Evolutionary conservation across 2,329 filamentous ascomycete species (phyloP).

Genomic region (Dothideomycetes sp.): DNA sequence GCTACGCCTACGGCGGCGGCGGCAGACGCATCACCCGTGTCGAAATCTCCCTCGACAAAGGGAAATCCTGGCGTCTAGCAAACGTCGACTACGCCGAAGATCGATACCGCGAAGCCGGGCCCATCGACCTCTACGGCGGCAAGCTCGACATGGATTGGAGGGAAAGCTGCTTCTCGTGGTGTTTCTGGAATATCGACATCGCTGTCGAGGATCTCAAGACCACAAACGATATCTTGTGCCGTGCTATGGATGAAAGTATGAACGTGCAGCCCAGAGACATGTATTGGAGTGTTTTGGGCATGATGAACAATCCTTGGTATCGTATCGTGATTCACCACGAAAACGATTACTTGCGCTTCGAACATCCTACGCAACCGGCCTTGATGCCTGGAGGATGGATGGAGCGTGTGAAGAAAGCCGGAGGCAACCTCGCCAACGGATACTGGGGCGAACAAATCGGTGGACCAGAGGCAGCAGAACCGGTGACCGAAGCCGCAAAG

Average conservation of each 20-base stretch:
- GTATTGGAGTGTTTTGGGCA: slow-evolving; percentile 91
- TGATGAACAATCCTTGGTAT: slow-evolving; percentile 99
- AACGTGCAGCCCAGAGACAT: slow-evolving; percentile 81
- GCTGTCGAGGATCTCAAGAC: slow-evolving; percentile 50
- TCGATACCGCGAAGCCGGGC: slow-evolving; percentile 57
- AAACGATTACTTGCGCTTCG: slow-evolving; percentile 58
- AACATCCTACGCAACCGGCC: slow-evolving; percentile 79
- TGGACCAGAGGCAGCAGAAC: slow-evolving; percentile 37
- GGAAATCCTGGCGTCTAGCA: slow-evolving; percentile 68
- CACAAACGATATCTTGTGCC: slow-evolving; percentile 66
- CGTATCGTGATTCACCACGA: slow-evolving; percentile 68
- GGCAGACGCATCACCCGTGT: slow-evolving; percentile 75
- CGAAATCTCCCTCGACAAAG: slow-evolving; percentile 75
- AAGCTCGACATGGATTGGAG: slow-evolving; percentile 71
- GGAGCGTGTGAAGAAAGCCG: slow-evolving; percentile 76
- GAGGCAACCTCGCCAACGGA: slow-evolving; percentile 70
- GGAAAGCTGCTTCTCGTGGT: slow-evolving; percentile 82
- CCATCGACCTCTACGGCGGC: slow-evolving; percentile 65
- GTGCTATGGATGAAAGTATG: slow-evolving; percentile 86
- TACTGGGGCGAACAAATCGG: slow-evolving; percentile 70
- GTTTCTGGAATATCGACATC: slow-evolving; percentile 74
- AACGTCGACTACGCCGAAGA: slow-evolving; percentile 79
- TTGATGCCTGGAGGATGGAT: slow-evolving; percentile 80
- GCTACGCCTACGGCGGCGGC: slow-evolving; percentile 84
- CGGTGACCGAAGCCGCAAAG: slow-evolving; percentile 42